A percentile compares a stretch with the other conserved stretches of the same genome.
Conservation (phyloP, 306 rosid genomes). For the Datisca glomerata region DNA sequence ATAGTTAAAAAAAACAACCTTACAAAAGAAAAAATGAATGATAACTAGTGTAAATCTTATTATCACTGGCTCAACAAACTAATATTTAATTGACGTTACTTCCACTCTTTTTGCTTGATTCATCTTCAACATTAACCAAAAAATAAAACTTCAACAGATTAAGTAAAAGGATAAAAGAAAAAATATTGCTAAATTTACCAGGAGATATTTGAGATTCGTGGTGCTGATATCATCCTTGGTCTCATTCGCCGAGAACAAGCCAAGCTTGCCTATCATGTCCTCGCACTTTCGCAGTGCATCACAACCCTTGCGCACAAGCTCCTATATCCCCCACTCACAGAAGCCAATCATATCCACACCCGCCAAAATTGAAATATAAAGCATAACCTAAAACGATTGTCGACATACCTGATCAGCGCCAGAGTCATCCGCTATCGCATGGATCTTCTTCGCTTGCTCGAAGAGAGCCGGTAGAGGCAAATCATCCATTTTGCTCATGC, state of each 20-base stretch:
- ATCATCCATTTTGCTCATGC: constrained; percentile 59
- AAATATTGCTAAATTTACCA: constrained; percentile 55
- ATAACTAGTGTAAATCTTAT: no score
- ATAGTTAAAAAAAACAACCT: no score
- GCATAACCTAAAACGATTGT: no score
- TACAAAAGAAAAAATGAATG: no score
- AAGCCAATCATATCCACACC: constrained; percentile 4
- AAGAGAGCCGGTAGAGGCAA: constrained; percentile 64
- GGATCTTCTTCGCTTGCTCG: constrained; percentile 79
- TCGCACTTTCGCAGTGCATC: constrained; percentile 55
- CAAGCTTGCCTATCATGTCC: constrained; percentile 69
- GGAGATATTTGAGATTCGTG: constrained; percentile 58
- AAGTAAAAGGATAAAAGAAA: not conserved
- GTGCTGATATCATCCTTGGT: constrained; percentile 90
- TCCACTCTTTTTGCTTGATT: no score
- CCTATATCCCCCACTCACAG: constrained; percentile 26
- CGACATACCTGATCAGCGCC: constrained; percentile 52
- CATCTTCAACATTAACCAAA: not conserved
- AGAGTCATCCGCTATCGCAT: constrained; percentile 46
- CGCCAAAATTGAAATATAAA: no score
- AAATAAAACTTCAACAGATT: not conserved
- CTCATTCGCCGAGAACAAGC: constrained; percentile 78
- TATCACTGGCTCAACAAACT: no score
- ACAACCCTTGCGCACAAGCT: constrained; percentile 53
- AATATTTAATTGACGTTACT: no score